phyloP scores from a whole-genome alignment of 1,139 yeast species.

The Magnusiomyces tetraspermus region DNA sequence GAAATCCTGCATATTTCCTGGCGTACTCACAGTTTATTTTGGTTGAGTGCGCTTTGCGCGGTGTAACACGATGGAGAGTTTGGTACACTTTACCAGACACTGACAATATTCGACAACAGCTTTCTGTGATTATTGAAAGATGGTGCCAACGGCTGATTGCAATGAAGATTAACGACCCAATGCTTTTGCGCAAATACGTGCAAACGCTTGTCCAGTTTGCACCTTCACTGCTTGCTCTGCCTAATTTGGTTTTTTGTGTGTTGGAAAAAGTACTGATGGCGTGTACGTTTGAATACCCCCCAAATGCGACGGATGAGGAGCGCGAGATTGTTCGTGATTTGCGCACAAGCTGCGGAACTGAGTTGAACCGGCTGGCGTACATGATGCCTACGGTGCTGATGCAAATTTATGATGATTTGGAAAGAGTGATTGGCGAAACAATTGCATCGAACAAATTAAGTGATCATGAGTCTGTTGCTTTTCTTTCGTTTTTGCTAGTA shows the following conservation, averaged over 20 bases:
- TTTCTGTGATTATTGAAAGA: slow-evolving; percentile 58
- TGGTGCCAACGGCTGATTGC: slow-evolving; percentile 71
- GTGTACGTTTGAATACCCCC: slow-evolving; percentile 77
- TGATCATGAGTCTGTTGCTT: slow-evolving; percentile 88
- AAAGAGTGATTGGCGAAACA: slow-evolving; percentile 66
- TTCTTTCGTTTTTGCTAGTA: slow-evolving; percentile 81
- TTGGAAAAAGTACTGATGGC: slow-evolving; percentile 80
- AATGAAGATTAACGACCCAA: slow-evolving; percentile 70
- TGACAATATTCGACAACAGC: slow-evolving; percentile 44
- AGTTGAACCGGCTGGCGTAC: slow-evolving; percentile 82
- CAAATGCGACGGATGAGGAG: slow-evolving; percentile 52
- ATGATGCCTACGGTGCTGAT: slow-evolving; percentile 88
- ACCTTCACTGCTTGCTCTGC: slow-evolving; percentile 71
- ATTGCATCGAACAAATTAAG: slow-evolving; percentile 62
- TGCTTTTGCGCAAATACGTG: slow-evolving; percentile 71
- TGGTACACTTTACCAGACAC: slow-evolving; percentile 72
- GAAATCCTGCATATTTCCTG: slow-evolving; percentile 60
- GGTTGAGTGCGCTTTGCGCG: slow-evolving; percentile 83
- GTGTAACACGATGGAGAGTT: slow-evolving; percentile 89
- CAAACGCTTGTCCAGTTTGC: slow-evolving; percentile 95
- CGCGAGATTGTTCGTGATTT: slow-evolving; percentile 77
- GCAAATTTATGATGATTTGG: slow-evolving; percentile 70
- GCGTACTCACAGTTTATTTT: slow-evolving; percentile 79
- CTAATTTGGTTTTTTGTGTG: slow-evolving; percentile 62
- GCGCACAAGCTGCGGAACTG: slow-evolving; percentile 90